These are phyloP conservation scores for Geotrichum bryndzae DNA, from an alignment of 1,139 yeast genomes.

Conservation along the genomic window DNA sequence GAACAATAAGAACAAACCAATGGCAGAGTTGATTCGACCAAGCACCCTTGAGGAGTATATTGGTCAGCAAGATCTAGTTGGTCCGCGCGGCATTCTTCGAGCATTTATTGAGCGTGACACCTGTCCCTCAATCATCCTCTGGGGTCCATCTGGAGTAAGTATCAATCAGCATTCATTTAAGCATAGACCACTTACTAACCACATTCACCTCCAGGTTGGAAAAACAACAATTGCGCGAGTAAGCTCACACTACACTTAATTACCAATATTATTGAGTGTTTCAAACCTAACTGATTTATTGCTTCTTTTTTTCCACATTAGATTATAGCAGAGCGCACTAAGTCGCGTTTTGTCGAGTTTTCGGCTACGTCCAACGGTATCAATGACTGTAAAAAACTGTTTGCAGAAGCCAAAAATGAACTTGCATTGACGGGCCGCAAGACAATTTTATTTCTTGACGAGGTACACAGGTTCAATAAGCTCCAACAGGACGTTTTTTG, in stretches of 20 bases:
- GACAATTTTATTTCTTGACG: constrained; percentile 83
- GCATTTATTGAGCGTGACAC: constrained; percentile 55
- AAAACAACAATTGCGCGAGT: constrained; percentile 70
- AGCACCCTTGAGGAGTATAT: constrained; percentile 63
- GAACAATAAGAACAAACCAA: constrained; percentile 41
- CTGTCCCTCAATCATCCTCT: constrained; percentile 74
- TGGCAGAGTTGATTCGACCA: constrained; percentile 86
- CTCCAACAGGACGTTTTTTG: constrained; percentile 83
- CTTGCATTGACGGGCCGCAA: constrained; percentile 56
- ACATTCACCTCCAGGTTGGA: constrained; percentile 40
- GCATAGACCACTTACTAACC: background rate
- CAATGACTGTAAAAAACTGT: constrained; percentile 61
- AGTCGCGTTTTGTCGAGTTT: constrained; percentile 66
- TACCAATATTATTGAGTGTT: background rate
- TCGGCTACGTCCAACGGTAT: constrained; percentile 81
- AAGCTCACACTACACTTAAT: constrained; percentile 18
- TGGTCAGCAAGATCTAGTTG: constrained; percentile 82
- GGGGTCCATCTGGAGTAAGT: constrained; percentile 89
- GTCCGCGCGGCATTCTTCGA: constrained; percentile 63
- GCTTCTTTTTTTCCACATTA: constrained; percentile 38
- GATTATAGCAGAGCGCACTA: constrained; percentile 51
- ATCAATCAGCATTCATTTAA: too few relatives aligned
- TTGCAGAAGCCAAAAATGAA: constrained; percentile 69
- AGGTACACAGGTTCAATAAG: constrained; percentile 85
- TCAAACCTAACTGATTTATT: background rate